Evolutionary conservation across 2,329 filamentous ascomycete genomes (phyloP).

Genomic region (Dothiorella sarmentorum): DNA sequence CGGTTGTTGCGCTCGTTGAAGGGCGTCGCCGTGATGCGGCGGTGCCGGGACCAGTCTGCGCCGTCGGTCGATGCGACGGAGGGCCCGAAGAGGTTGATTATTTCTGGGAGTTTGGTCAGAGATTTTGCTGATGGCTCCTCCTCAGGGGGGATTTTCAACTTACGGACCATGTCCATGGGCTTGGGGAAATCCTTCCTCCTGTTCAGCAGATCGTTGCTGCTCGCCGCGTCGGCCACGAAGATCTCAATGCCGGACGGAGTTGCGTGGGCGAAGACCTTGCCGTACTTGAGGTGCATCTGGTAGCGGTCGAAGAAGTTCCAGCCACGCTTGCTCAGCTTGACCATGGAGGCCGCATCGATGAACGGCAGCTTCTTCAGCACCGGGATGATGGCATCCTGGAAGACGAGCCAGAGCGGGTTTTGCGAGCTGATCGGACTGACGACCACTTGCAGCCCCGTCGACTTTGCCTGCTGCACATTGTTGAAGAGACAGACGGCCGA

Average conservation of each 20-base stretch:
- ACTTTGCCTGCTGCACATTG: not conserved
- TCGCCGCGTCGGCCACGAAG: conserved; percentile 20
- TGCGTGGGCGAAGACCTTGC: conserved; percentile 21
- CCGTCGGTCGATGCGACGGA: conserved; percentile 12
- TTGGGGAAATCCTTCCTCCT: conserved; percentile 13
- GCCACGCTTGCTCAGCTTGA: not conserved
- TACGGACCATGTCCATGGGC: conserved; percentile 8
- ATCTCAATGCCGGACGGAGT: conserved; percentile 21
- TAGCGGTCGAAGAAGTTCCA: conserved; percentile 22
- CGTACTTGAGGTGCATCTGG: conserved; percentile 20
- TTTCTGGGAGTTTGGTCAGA: conserved; percentile 16
- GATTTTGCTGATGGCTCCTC: not conserved
- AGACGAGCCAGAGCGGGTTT: conserved; percentile 1
- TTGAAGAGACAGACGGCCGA: not conserved
- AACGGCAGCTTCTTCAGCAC: not conserved
- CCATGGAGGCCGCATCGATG: not conserved
- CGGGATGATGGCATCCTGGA: not conserved
- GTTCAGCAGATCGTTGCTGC: conserved; percentile 19
- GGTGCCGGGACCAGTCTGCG: conserved; percentile 28
- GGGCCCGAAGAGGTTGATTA: conserved; percentile 9
- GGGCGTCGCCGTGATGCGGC: conserved; percentile 25
- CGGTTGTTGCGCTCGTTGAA: conserved; percentile 30
- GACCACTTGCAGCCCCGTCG: not conserved
- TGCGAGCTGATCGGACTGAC: not conserved
- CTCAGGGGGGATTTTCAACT: not conserved